phyloP scores from a whole-genome alignment of 495 filamentous ascomycete species.

The Trichoderma asperelloides region DNA sequence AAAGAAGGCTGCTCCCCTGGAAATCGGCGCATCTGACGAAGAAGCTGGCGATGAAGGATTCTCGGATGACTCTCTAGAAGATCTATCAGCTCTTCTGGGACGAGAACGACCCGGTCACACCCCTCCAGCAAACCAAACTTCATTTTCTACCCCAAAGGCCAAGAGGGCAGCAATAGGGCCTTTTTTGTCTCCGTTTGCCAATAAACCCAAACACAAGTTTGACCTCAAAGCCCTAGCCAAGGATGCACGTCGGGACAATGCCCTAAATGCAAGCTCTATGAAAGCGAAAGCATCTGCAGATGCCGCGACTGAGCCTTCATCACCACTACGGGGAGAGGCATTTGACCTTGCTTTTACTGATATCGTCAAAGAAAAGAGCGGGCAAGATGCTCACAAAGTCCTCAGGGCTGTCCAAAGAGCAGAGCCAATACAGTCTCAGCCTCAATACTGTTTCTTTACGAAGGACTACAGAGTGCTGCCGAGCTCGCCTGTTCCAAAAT shows the following conservation, averaged over 20 bases:
- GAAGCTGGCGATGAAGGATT: constrained; percentile 52
- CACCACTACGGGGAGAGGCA: not conserved
- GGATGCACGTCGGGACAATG: constrained; percentile 47
- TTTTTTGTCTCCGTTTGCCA: constrained; percentile 34
- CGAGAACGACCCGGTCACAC: constrained; percentile 15
- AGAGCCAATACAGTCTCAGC: constrained; percentile 53
- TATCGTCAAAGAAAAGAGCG: constrained; percentile 31
- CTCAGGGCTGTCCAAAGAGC: constrained; percentile 66
- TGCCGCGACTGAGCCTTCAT: constrained; percentile 19
- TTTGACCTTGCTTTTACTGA: constrained; percentile 29
- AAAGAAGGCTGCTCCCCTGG: not conserved
- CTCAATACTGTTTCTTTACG: constrained; percentile 61
- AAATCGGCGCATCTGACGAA: constrained; percentile 59
- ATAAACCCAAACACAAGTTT: constrained; percentile 53
- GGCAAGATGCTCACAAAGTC: constrained; percentile 45
- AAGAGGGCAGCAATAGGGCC: constrained; percentile 30
- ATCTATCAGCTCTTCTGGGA: constrained; percentile 14
- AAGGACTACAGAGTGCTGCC: constrained; percentile 22
- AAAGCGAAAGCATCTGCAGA: constrained; percentile 18
- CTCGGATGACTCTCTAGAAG: constrained; percentile 13
- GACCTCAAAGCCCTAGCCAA: constrained; percentile 57
- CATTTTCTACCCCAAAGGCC: constrained; percentile 25
- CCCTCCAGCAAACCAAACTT: constrained; percentile 10
- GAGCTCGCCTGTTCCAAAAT: constrained; percentile 27
- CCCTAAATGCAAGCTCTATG: constrained; percentile 46